Base-by-base conservation (phyloP, 495 filamentous ascomycete species). In the Beverwykella pulmonaria region DNA sequence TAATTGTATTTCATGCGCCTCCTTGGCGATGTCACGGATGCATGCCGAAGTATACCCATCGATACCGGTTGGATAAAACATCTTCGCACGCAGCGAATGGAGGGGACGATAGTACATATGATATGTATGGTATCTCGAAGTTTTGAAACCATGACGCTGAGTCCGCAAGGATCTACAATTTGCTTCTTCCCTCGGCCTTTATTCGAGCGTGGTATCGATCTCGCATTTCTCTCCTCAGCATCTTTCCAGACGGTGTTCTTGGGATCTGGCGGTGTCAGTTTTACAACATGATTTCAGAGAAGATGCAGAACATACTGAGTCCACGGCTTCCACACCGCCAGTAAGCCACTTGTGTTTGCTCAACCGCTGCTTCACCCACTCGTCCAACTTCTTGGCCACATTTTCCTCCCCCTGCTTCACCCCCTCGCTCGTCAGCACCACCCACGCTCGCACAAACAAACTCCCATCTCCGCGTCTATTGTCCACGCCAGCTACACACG, bases 171-270 rank as follows among this genome's bases (percentile, higher is more conserved):
- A 20, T 19, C 20, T 59, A 66, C 27, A 66, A 29, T 30, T 62
- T 67, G 23, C 50, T 61, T 25, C 32, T 39, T 34, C 34, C 46
- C 36, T 68, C 39, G 4, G 9, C 36, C 52, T 63, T 68, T 9
- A 68, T 15, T 20, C 59, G 22, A n/a, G 58, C 65, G 50, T 68
- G 59, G 30, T 68, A 68, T 14, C 30, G 23, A 34, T 69, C 67
- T 3, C 67, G 32, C 67, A 69, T 65, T 30, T 65, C 53, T 29
- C 67, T 52, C 34, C 67, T 53, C 34, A 69, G 30, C 61, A 65
- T 69, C 61, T 69, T 69, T n/a, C 67, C 67, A 20, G 47, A 57
- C 25, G 67, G 67, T 1, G 61, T 69, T 46, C 61, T 59, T 49
- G 67, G 67, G 27, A 69, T 69, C 63, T 66, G 22, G 5, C 26